Conservation (phyloP, 768 basidiomycete genomes). For the Xerocomus brunneocitrinus region DNA sequence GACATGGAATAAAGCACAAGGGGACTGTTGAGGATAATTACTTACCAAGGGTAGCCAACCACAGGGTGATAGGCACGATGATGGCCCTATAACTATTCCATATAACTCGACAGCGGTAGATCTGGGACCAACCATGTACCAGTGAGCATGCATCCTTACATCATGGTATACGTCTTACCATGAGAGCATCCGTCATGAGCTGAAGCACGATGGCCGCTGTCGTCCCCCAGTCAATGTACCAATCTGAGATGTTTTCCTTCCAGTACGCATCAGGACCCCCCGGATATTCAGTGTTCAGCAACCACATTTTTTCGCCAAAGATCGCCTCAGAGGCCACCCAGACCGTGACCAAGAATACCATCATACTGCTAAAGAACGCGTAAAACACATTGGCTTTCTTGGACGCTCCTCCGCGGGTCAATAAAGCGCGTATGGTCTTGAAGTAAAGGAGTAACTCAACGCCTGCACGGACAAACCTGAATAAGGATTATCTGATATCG, state of each 20-base stretch:
- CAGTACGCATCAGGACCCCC: slow-evolving; percentile 35
- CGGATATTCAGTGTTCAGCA: slow-evolving; percentile 29
- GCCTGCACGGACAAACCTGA: slow-evolving; percentile 10
- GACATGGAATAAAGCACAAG: neutral
- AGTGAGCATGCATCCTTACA: neutral
- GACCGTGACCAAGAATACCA: slow-evolving; percentile 29
- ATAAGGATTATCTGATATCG: neutral
- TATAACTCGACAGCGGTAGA: slow-evolving; percentile 37
- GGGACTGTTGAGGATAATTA: neutral
- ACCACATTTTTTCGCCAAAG: slow-evolving; percentile 35
- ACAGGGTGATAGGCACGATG: slow-evolving; percentile 17
- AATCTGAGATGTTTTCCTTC: slow-evolving; percentile 16
- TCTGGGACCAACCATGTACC: slow-evolving; percentile 22
- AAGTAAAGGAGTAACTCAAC: slow-evolving; percentile 24
- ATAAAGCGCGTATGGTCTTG: slow-evolving; percentile 12
- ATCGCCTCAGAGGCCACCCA: slow-evolving; percentile 20
- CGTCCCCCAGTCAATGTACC: slow-evolving; percentile 28
- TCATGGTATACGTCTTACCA: slow-evolving; percentile 7
- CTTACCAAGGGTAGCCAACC: slow-evolving; percentile 22
- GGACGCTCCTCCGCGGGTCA: neutral
- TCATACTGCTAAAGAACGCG: slow-evolving; percentile 21
- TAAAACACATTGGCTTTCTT: slow-evolving; percentile 18
- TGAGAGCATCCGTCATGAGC: slow-evolving; percentile 33
- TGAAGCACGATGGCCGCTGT: slow-evolving; percentile 26
- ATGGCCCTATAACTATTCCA: slow-evolving; percentile 22